These are phyloP conservation scores for Cryphonectria naterciae DNA, from an alignment of 2,329 filamentous ascomycete species.

Conservation along the genomic window DNA sequence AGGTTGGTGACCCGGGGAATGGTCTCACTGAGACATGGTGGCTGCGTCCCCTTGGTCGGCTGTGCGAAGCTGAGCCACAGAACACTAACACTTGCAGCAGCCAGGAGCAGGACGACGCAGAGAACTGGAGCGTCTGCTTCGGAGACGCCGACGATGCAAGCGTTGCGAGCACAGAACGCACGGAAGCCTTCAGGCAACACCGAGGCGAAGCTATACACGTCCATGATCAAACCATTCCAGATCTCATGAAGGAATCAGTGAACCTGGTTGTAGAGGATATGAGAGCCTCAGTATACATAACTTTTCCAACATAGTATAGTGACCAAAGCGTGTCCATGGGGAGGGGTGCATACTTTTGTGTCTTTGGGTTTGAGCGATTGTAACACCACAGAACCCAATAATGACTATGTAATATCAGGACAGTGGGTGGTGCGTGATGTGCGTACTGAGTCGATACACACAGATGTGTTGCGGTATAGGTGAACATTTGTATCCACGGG, in stretches of 20 bases:
- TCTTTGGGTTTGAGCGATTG: neutral
- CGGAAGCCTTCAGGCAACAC: neutral
- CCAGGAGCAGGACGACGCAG: neutral
- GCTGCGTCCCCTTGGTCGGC: neutral
- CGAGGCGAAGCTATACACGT: neutral
- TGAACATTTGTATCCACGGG: neutral
- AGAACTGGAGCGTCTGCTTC: neutral
- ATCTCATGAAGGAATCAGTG: neutral
- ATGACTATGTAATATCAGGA: neutral
- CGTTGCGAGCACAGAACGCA: neutral
- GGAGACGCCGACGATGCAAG: neutral
- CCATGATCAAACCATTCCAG: neutral
- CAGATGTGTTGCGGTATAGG: neutral
- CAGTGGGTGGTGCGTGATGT: neutral
- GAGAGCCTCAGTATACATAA: neutral
- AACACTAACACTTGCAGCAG: neutral
- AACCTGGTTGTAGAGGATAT: neutral
- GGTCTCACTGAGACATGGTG: constrained; percentile 11
- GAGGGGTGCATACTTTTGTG: neutral
- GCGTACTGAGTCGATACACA: neutral
- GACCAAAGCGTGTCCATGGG: neutral
- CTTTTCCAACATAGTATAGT: neutral
- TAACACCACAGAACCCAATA: neutral
- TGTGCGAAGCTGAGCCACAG: neutral
- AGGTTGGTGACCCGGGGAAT: constrained; percentile 13